phyloP scores from a whole-genome alignment of 1,284 basidiomycete species.

The Rhodotorula sp. region DNA sequence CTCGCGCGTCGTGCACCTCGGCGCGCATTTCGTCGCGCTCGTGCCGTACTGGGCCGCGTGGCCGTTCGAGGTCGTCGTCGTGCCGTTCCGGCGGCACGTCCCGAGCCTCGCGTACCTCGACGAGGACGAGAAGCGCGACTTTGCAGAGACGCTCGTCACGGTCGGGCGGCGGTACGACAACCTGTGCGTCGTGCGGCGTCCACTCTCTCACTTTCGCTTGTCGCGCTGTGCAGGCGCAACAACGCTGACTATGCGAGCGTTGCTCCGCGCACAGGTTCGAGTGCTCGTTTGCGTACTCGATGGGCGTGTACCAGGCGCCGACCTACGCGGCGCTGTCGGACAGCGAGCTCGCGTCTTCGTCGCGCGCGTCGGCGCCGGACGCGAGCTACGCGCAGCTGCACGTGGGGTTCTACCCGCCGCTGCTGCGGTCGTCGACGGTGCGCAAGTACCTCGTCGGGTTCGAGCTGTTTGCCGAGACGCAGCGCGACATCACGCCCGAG shows the following conservation, averaged over 20 bases:
- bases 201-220: neutral
- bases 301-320: conserved; percentile 87
- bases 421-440: conserved; percentile 77
- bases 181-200: conserved; percentile 51
- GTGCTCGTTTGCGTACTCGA: conserved; percentile 91
- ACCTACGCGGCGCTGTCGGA: conserved; percentile 52
- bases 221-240: conserved; percentile 46
- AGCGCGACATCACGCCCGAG: conserved; percentile 87
- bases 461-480: conserved; percentile 87
- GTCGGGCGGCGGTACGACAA: conserved; percentile 81
- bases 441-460: conserved; percentile 93
- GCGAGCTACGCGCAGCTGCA: conserved; percentile 70
- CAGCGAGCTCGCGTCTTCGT: neutral
- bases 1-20: conserved; percentile 64
- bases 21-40: conserved; percentile 78
- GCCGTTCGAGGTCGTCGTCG: conserved; percentile 85
- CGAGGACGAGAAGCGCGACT: conserved; percentile 61
- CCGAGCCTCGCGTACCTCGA: conserved; percentile 67
- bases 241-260: neutral
- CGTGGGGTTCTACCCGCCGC: conserved; percentile 84
- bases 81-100: conserved; percentile 77
- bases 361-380: conserved; percentile 48
- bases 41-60: conserved; percentile 97
- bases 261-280: conserved; percentile 45
- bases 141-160: conserved; percentile 66